phyloP scores from a whole-genome alignment of 148 eudicot genomes.

The Heliosperma pusillum region DNA sequence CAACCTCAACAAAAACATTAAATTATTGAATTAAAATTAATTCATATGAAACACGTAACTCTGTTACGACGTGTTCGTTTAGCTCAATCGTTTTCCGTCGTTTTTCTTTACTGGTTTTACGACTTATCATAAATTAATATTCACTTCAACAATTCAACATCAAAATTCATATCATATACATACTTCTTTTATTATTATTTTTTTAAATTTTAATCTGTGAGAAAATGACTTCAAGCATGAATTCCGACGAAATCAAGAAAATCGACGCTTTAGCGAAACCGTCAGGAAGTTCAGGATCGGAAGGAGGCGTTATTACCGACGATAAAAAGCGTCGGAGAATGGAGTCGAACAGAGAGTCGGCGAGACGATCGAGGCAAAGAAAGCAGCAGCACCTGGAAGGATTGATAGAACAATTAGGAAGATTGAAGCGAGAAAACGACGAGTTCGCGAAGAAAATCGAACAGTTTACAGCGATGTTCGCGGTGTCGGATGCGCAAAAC shows the following conservation, averaged over 20 bases:
- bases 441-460: conserved; percentile 30
- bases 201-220: neutral
- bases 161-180: too few relatives aligned
- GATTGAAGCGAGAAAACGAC: conserved; percentile 27
- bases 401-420: conserved; percentile 33
- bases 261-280: neutral
- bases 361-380: conserved; percentile 61
- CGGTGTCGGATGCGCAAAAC: conserved; percentile 34
- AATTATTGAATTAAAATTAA: neutral
- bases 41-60: conserved; percentile 45
- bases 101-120: conserved; percentile 75
- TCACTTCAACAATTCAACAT: neutral
- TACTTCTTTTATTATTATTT: neutral
- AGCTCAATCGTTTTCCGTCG: conserved; percentile 70
- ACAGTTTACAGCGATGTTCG: conserved; percentile 17
- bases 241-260: neutral
- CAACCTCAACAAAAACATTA: neutral
- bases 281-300: conserved; percentile 37
- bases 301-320: conserved; percentile 30
- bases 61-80: conserved; percentile 44
- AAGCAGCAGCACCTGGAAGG: conserved; percentile 60
- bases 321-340: conserved; percentile 66
- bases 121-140: conserved; percentile 41
- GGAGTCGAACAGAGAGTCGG: conserved; percentile 79
- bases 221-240: conserved; percentile 32